These are phyloP conservation scores for Tympanopsis confertula DNA, from an alignment of 2,329 filamentous ascomycete genomes.

Conservation along the genomic window DNA sequence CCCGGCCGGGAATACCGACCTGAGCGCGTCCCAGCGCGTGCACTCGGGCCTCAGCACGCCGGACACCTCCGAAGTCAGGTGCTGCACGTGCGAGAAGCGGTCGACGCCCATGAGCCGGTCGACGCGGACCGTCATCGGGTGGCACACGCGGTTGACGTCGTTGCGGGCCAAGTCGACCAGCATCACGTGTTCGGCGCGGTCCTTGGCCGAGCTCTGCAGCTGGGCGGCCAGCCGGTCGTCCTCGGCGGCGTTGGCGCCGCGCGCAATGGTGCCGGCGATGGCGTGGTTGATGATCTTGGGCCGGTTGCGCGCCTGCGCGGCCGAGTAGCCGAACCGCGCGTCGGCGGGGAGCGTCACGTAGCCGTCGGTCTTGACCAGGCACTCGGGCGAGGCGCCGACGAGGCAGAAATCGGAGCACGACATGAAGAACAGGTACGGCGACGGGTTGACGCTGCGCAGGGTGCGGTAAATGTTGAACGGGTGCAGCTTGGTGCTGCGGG, in stretches of 20 bases:
- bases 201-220: conserved; percentile 72
- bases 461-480: conserved; percentile 98
- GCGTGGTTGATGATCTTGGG: conserved; percentile 88
- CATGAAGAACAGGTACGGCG: conserved; percentile 93
- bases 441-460: conserved; percentile 92
- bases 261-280: conserved; percentile 88
- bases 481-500: conserved; percentile 78
- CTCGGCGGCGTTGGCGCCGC: conserved; percentile 69
- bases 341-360: too few relatives aligned
- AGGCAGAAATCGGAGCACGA: conserved; percentile 89
- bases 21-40: conserved; percentile 88
- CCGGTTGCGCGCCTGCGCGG: too few relatives aligned
- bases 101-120: conserved; percentile 91
- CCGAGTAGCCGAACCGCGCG: too few relatives aligned
- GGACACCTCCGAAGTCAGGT: conserved; percentile 90
- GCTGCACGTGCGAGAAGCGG: conserved; percentile 93
- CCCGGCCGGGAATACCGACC: conserved; percentile 91
- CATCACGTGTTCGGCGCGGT: conserved; percentile 94
- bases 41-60: conserved; percentile 73
- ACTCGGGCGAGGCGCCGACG: conserved; percentile 85
- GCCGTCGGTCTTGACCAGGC: conserved; percentile 80
- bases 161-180: conserved; percentile 90
- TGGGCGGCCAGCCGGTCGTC: conserved; percentile 70
- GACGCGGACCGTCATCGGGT: conserved; percentile 78
- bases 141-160: conserved; percentile 90